These are phyloP conservation scores for Beta corolliflora DNA, from an alignment of 179 eudicot genomes.

Conservation along the genomic window DNA sequence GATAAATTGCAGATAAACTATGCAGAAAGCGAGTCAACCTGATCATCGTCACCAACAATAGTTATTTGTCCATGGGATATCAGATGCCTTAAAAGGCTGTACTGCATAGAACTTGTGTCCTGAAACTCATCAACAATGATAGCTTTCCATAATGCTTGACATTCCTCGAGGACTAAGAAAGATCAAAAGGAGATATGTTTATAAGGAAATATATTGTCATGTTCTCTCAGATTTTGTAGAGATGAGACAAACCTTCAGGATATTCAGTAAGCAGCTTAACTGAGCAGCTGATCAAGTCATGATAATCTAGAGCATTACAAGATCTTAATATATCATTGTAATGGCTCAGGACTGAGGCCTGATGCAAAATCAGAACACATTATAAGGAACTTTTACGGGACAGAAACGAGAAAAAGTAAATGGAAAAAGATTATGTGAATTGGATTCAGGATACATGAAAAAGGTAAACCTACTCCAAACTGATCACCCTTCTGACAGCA, in stretches of 20 bases:
- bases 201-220: not conserved
- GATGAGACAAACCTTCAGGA: conserved; percentile 71
- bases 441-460: conserved; percentile 9
- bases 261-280: conserved; percentile 76
- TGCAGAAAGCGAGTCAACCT: conserved; percentile 46
- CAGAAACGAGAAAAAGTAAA: not conserved
- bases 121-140: conserved; percentile 91
- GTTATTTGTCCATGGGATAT: conserved; percentile 84
- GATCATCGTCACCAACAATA: conserved; percentile 95
- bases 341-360: conserved; percentile 70
- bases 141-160: conserved; percentile 82
- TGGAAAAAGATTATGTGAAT: conserved; percentile 3
- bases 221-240: conserved; percentile 5
- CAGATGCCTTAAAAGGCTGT: conserved; percentile 61
- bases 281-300: conserved; percentile 83
- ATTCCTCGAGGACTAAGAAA: conserved; percentile 63
- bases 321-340: conserved; percentile 66
- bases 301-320: conserved; percentile 91
- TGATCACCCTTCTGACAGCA: conserved; percentile 54
- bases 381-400: not conserved
- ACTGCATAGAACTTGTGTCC: conserved; percentile 94
- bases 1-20: not conserved
- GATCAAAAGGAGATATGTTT: conserved; percentile 10
- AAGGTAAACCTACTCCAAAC: conserved; percentile 54
- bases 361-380: conserved; percentile 27